phyloP scores from a whole-genome alignment of 2,329 filamentous ascomycete genomes.

The Bipolaris sorokiniana region DNA sequence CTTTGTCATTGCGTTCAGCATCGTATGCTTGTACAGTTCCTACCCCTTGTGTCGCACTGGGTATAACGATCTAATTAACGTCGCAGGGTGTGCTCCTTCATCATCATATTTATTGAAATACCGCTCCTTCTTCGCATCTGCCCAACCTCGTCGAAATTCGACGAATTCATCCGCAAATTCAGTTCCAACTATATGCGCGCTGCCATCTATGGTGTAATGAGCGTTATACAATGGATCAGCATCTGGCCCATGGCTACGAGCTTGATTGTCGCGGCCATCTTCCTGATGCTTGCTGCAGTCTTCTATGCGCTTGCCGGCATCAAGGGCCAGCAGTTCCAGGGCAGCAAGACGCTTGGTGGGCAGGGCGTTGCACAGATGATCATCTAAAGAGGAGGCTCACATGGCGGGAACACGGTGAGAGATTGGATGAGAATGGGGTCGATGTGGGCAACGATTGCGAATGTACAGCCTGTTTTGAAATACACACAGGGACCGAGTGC shows the following conservation, averaged over 20 bases:
- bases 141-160: constrained; percentile 89
- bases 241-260: constrained; percentile 68
- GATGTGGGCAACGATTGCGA: constrained; percentile 3
- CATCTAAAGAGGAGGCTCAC: constrained; percentile 56
- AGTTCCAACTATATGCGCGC: constrained; percentile 98
- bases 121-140: constrained; percentile 96
- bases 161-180: constrained; percentile 86
- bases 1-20: constrained; percentile 63
- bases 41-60: neutral
- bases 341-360: constrained; percentile 95
- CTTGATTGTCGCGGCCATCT: constrained; percentile 83
- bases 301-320: constrained; percentile 83
- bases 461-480: constrained; percentile 6
- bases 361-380: constrained; percentile 98
- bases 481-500: neutral
- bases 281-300: constrained; percentile 75
- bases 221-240: constrained; percentile 82
- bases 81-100: constrained; percentile 54
- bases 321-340: constrained; percentile 84
- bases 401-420: neutral
- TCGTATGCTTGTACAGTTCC: constrained; percentile 56
- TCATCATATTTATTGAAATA: constrained; percentile 68
- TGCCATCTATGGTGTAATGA: constrained; percentile 82
- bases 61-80: constrained; percentile 8
- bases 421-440: neutral